These are phyloP conservation scores for Xylaria multiplex DNA, from an alignment of 2,329 filamentous ascomycete genomes.

Conservation along the genomic window DNA sequence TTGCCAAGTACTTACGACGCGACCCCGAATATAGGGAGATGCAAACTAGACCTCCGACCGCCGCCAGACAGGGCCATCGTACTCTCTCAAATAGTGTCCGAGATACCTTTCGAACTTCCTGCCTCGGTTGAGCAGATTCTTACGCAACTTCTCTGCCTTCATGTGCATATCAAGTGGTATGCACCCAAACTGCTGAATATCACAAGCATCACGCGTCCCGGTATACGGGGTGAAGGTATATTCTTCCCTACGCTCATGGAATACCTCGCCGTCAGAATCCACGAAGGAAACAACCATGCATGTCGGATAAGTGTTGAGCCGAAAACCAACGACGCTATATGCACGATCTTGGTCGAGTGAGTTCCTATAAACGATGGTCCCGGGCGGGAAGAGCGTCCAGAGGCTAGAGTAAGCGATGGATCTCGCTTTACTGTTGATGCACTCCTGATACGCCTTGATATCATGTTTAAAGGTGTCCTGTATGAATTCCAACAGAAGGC, in stretches of 20 bases:
- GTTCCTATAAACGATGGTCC: slow-evolving; percentile 43
- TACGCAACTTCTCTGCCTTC: slow-evolving; percentile 36
- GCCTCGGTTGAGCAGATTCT: slow-evolving; percentile 44
- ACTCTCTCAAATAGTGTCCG: slow-evolving; percentile 50
- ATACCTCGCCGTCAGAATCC: slow-evolving; percentile 51
- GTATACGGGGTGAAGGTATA: slow-evolving; percentile 46
- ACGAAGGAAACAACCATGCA: slow-evolving; percentile 44
- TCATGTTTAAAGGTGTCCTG: slow-evolving; percentile 43
- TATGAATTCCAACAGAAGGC: slow-evolving; percentile 46
- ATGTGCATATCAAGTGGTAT: slow-evolving; percentile 48
- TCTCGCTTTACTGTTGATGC: slow-evolving; percentile 41
- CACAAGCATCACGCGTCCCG: slow-evolving; percentile 40
- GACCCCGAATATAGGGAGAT: slow-evolving; percentile 46
- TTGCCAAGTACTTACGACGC: slow-evolving; percentile 38
- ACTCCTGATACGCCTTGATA: slow-evolving; percentile 44
- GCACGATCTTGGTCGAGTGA: slow-evolving; percentile 45
- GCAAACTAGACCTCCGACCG: slow-evolving; percentile 21
- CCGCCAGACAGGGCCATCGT: slow-evolving; percentile 45
- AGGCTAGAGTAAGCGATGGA: slow-evolving; percentile 45
- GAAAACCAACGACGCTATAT: slow-evolving; percentile 41
- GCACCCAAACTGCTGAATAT: slow-evolving; percentile 45
- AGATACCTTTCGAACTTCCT: slow-evolving; percentile 48
- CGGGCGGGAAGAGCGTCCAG: slow-evolving; percentile 48
- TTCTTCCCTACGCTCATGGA: slow-evolving; percentile 44
- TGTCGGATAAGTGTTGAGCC: too few relatives aligned